These are phyloP conservation scores for Catharanthus roseus DNA, from an alignment of 257 asterid species.

Conservation along the genomic window DNA sequence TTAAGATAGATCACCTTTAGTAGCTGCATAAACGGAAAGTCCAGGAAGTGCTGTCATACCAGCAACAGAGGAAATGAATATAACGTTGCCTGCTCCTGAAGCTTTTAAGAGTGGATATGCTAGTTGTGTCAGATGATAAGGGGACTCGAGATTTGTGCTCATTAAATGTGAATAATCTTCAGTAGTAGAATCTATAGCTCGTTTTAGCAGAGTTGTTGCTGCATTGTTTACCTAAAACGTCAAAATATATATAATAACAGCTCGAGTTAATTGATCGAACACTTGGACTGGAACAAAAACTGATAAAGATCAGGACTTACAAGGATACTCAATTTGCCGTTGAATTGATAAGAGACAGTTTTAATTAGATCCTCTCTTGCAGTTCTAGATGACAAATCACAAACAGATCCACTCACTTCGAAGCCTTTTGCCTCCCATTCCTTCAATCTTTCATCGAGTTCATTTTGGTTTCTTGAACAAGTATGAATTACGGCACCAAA, in stretches of 20 bases:
- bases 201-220: constrained; percentile 15
- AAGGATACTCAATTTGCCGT: constrained; percentile 33
- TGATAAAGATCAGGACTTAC: no score
- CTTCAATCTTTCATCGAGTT: constrained; percentile 19
- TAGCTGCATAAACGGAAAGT: constrained; percentile 22
- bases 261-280: neutral
- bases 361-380: constrained; percentile 25
- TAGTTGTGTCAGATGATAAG: constrained; percentile 26
- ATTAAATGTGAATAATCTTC: constrained; percentile 22
- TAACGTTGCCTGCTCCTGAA: constrained; percentile 20
- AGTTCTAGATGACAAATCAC: constrained; percentile 26
- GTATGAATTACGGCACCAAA: constrained; percentile 33
- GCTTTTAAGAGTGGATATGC: constrained; percentile 30
- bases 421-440: constrained; percentile 29
- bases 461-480: constrained; percentile 26
- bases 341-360: constrained; percentile 19
- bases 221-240: constrained; percentile 28
- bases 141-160: constrained; percentile 26
- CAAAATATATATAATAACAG: no score
- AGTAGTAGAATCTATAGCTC: constrained; percentile 11
- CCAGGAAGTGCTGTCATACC: constrained; percentile 20
- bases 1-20: constrained; percentile 20
- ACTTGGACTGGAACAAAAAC: neutral
- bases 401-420: constrained; percentile 24
- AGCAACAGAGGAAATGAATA: constrained; percentile 31